A percentile compares a stretch with the other conserved stretches of the same genome.
Conservation (phyloP, 371 early-diverging fungal genomes). For the Nematocida parisii region DNA sequence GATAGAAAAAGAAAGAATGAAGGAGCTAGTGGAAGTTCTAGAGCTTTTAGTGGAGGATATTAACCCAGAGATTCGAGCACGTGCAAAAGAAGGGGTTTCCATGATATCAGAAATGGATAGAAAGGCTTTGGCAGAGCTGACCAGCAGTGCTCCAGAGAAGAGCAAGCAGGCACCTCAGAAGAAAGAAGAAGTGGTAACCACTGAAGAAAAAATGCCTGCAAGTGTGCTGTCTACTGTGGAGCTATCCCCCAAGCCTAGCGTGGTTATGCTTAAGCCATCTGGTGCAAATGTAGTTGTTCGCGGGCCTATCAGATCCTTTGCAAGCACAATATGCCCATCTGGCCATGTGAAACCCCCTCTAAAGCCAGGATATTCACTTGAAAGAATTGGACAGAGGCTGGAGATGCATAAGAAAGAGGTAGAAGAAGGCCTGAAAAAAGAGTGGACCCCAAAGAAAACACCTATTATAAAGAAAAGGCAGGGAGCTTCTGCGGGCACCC, state of each 20-base stretch:
- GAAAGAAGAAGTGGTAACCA: not conserved
- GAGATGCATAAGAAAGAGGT: conserved; percentile 52
- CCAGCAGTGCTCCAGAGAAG: conserved; percentile 18
- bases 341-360: not conserved
- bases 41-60: conserved; percentile 20
- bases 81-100: conserved; percentile 27
- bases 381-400: conserved; percentile 47
- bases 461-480: conserved; percentile 45
- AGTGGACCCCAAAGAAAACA: conserved; percentile 45
- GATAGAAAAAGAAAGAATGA: not conserved
- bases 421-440: conserved; percentile 39
- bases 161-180: not conserved
- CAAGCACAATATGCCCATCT: not conserved
- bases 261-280: conserved; percentile 1
- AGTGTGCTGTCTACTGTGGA: conserved; percentile 32
- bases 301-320: conserved; percentile 38
- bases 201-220: not conserved
- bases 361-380: conserved; percentile 55
- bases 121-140: conserved; percentile 3
- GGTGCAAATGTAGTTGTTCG: conserved; percentile 29
- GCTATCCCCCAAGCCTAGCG: not conserved
- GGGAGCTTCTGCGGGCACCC: not conserved
- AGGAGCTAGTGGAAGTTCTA: conserved; percentile 14
- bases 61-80: conserved; percentile 27
- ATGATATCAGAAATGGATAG: conserved; percentile 23